These are phyloP conservation scores for Phaeotremella fagi DNA, from an alignment of 768 basidiomycete genomes.

Conservation along the genomic window DNA sequence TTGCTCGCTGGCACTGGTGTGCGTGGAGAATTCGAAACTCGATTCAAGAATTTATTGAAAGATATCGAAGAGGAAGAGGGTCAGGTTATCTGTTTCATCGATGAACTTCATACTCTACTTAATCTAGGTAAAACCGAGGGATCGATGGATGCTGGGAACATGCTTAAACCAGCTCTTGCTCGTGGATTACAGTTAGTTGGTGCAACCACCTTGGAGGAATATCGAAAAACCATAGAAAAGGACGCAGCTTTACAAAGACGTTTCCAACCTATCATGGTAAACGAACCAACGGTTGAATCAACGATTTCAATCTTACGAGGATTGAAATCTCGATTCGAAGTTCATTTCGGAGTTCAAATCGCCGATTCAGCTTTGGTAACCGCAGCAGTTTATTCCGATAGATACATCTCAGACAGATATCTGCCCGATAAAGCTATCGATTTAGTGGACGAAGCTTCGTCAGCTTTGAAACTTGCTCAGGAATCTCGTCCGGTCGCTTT, in stretches of 20 bases:
- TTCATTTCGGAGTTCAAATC: slow-evolving; percentile 90
- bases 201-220: slow-evolving; percentile 86
- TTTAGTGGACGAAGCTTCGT: slow-evolving; percentile 88
- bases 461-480: slow-evolving; percentile 77
- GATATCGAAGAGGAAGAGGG: slow-evolving; percentile 76
- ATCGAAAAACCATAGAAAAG: slow-evolving; percentile 84
- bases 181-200: slow-evolving; percentile 82
- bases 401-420: slow-evolving; percentile 81
- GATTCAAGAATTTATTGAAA: slow-evolving; percentile 80
- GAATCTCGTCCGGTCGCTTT: slow-evolving; percentile 74
- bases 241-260: slow-evolving; percentile 85
- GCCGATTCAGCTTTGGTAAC: slow-evolving; percentile 83
- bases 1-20: slow-evolving; percentile 87
- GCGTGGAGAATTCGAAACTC: slow-evolving; percentile 87
- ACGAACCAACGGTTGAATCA: slow-evolving; percentile 75
- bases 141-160: slow-evolving; percentile 78
- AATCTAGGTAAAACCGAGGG: slow-evolving; percentile 88
- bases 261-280: slow-evolving; percentile 83
- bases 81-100: slow-evolving; percentile 86
- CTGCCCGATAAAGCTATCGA: slow-evolving; percentile 78
- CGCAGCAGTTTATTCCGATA: slow-evolving; percentile 75
- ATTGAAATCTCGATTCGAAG: slow-evolving; percentile 75
- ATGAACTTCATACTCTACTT: slow-evolving; percentile 63
- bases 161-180: slow-evolving; percentile 88
- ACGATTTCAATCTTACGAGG: slow-evolving; percentile 67